Conservation (phyloP, 169 alveolate genomes). For the Cardiosporidium cionae region DNA sequence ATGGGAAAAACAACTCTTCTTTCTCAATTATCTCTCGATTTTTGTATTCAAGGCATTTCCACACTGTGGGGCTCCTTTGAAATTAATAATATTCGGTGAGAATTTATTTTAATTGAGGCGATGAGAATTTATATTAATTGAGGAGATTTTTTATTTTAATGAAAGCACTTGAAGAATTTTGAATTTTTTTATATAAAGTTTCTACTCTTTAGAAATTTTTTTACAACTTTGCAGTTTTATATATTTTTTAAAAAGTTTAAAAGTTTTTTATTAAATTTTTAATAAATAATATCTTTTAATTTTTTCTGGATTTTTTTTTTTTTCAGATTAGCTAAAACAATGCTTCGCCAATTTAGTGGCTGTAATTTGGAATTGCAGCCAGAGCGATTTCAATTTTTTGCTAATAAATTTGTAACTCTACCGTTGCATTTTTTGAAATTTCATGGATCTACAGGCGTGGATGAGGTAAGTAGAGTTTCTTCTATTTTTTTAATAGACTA, state of each 20-base stretch:
- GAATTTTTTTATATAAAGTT: too few relatives aligned
- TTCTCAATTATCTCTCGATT: slow-evolving; percentile 84
- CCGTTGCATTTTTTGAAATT: slow-evolving; percentile 81
- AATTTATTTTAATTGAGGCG: background rate
- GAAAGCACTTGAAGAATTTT: too few relatives aligned
- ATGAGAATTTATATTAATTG: background rate
- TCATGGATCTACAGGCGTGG: slow-evolving; percentile 84
- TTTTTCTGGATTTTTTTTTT: too few relatives aligned
- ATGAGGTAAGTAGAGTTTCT: slow-evolving; percentile 21
- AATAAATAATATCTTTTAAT: too few relatives aligned
- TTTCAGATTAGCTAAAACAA: slow-evolving; percentile 65
- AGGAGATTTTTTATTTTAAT: too few relatives aligned
- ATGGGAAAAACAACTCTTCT: slow-evolving; percentile 91
- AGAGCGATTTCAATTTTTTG: slow-evolving; percentile 56
- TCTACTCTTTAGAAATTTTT: too few relatives aligned
- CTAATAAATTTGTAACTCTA: slow-evolving; percentile 71
- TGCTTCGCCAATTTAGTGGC: slow-evolving; percentile 77
- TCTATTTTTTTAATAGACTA: background rate
- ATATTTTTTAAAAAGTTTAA: too few relatives aligned
- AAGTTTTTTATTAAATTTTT: too few relatives aligned
- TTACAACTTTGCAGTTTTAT: too few relatives aligned
- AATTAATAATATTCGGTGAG: slow-evolving; percentile 69
- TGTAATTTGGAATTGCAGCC: slow-evolving; percentile 56
- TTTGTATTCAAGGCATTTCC: slow-evolving; percentile 77
- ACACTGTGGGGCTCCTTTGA: slow-evolving; percentile 95